Evolutionary conservation across 257 asterid genomes (phyloP), one percentile per base, ranked within the genome.

Genomic region (Euphrasia confusa): DNA sequence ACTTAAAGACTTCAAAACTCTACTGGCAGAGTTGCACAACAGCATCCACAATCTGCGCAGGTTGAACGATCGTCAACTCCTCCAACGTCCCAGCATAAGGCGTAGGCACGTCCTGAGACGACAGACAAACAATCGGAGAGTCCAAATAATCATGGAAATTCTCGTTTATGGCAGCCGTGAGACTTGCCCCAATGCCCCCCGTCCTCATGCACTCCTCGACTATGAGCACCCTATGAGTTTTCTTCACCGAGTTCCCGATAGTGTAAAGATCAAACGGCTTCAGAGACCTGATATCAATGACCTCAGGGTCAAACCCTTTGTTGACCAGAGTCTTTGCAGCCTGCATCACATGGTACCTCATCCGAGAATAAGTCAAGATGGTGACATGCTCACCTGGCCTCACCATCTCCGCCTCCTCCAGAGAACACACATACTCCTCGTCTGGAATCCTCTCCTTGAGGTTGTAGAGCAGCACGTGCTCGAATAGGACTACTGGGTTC

Each of bases 201-300:
- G 96, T 88, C 12, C 96, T 80, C 93, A 86, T 89, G 79, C 96
- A 86, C 77, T 86, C 95, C 77, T 86, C 95, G 24, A 89, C 96
- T 27, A 89, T 84, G 11, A 89, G 28, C 72, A 86, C 95, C 0
- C 85, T 81, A 52, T 86, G 90, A 12, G 96, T 89, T 65, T 86
- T 89, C 83, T 89, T 89, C 69, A 89, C 85, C 0, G 95, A 86
- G 42, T 82, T 84, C 17, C 96, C 95, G 7, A 86, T 84, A 0
- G 90, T 84, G 74, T 82, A 37, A 21, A 86, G 93, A 77, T 86
- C 96, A 69, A 89, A 86, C 0, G 95, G 93, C 68, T 89, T 86
- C 89, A 86, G 61, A 0, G 95, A 89, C 80, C 95, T 80, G 60
- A 89, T 89, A 65, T 89, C 96, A 17, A 89, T 86, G 11, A 89